Percentiles rank a stretch among this genome's conserved stretches.
Evolutionary conservation across 2,329 filamentous ascomycete genomes (phyloP).

Genomic region (Cladosporium velox): DNA sequence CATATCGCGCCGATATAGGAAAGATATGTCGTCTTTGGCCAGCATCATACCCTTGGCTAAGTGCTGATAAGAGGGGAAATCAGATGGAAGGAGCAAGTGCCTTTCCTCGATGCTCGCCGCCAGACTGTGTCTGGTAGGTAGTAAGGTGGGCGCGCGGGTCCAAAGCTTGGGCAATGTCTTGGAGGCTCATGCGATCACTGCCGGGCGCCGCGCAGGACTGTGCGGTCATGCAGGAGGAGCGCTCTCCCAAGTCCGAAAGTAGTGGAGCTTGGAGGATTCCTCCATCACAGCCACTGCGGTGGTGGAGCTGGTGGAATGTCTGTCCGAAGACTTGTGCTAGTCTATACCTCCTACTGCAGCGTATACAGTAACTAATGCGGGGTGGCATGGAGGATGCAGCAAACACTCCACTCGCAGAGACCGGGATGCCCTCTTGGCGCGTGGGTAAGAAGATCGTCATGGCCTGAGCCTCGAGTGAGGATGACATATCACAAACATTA

Average conservation of each 20-base stretch:
- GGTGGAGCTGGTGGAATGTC: background rate
- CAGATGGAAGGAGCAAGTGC: background rate
- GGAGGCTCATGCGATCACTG: slow-evolving; percentile 9
- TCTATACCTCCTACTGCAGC: background rate
- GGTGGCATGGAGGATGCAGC: background rate
- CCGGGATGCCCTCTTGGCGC: background rate
- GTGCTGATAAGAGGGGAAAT: slow-evolving; percentile 13
- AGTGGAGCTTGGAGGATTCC: background rate
- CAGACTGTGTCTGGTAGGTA: slow-evolving; percentile 18
- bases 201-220: background rate
- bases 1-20: slow-evolving; percentile 1
- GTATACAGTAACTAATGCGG: background rate
- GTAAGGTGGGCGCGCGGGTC: slow-evolving; percentile 14
- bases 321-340: background rate
- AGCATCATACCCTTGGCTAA: slow-evolving; percentile 3
- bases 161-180: slow-evolving; percentile 19
- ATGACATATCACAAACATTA: background rate
- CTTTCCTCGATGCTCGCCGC: slow-evolving; percentile 1
- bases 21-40: slow-evolving; percentile 1
- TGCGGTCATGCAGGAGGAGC: slow-evolving; percentile 1
- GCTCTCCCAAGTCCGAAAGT: background rate
- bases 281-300: background rate
- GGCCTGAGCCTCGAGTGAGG: background rate
- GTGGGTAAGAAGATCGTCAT: background rate
- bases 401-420: background rate